phyloP scores from a whole-genome alignment of 768 basidiomycete genomes.

The Russula griseocarnosa region DNA sequence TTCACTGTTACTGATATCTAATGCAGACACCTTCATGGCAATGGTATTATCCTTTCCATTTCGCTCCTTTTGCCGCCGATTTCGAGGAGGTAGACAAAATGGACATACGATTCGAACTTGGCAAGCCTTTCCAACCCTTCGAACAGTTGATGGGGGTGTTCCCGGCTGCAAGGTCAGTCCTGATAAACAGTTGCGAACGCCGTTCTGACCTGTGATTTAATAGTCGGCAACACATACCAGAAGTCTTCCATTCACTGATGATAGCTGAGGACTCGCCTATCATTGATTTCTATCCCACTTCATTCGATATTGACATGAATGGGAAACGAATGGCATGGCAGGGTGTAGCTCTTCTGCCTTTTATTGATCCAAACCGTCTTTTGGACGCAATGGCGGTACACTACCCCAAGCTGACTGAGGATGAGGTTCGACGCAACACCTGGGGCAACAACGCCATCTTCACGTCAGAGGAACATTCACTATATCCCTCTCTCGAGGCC shows the following conservation, averaged over 20 bases:
- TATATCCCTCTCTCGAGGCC: conserved; percentile 84
- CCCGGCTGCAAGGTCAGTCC: conserved; percentile 77
- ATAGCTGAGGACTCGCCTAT: conserved; percentile 82
- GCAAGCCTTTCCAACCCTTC: conserved; percentile 92
- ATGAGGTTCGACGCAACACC: conserved; percentile 77
- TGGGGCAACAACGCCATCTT: conserved; percentile 84
- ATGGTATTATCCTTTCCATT: conserved; percentile 99
- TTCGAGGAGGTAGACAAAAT: conserved; percentile 76
- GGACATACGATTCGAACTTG: conserved; percentile 73
- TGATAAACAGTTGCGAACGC: neutral
- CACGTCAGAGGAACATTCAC: conserved; percentile 74
- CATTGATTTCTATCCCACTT: conserved; percentile 89
- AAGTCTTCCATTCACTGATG: conserved; percentile 85
- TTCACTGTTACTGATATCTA: conserved; percentile 21
- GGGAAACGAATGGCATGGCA: conserved; percentile 99
- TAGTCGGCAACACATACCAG: conserved; percentile 86
- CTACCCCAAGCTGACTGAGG: conserved; percentile 66
- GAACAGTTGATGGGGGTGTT: conserved; percentile 99
- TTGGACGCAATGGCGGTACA: conserved; percentile 74
- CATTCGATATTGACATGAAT: conserved; percentile 98
- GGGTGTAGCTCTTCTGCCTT: conserved; percentile 92
- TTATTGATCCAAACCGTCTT: conserved; percentile 84
- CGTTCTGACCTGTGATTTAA: conserved; percentile 14
- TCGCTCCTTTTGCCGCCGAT: conserved; percentile 96
- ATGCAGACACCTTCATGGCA: conserved; percentile 87